Base-by-base conservation (phyloP, 331 rosid species). In the Stylosanthes scabra region DNA sequence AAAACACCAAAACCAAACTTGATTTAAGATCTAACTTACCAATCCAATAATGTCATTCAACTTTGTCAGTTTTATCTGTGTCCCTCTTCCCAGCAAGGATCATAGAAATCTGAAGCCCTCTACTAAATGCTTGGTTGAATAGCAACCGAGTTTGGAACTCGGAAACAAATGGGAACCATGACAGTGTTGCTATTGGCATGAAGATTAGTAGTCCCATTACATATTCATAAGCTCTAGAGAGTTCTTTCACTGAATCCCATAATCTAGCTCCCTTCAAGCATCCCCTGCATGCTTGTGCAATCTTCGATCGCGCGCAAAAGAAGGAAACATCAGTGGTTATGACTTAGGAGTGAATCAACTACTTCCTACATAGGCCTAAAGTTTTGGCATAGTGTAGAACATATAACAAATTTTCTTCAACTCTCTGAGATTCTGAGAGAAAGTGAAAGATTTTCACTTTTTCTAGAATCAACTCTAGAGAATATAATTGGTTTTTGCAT, bases 41-140 rank as follows among this genome's bases (percentile, higher is more conserved):
- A 50, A 78, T 59, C 46, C 11, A 42, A 12, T 8, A 63, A 46
- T 56, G 42, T 79, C 76, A 83, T 28, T 73, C 81, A 28, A 81
- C n/a, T 77, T 70, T 84, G 15, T 69, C 63, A 59, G 78, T 84
- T 77, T 70, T 84, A 25, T 69, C 63, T 52, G 83, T 82, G 9
- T 90, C 96, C 64, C 80, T 91, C 78, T 78, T 85, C 42, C 97
- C 97, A 0, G 96, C 68, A 68, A 94, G 97, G 76, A 94, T 94
- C 96, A 87, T 91, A 2, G 99, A 91, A 79, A 94, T 94, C 81
- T 91, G 96, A 11, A 94, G 93, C 25, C 99, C 97, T 90, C 97
- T 87, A 46, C 99, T 94, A 71, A 94, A 94, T 39, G 99, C 99
- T 83, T 89, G 96, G 74, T 94, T 94, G 87, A 94, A 94, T 68